A percentile compares a stretch with the other conserved stretches of the same genome.
Conservation (phyloP, 73 alveolate genomes). For the Durusdinium trenchii region DNA sequence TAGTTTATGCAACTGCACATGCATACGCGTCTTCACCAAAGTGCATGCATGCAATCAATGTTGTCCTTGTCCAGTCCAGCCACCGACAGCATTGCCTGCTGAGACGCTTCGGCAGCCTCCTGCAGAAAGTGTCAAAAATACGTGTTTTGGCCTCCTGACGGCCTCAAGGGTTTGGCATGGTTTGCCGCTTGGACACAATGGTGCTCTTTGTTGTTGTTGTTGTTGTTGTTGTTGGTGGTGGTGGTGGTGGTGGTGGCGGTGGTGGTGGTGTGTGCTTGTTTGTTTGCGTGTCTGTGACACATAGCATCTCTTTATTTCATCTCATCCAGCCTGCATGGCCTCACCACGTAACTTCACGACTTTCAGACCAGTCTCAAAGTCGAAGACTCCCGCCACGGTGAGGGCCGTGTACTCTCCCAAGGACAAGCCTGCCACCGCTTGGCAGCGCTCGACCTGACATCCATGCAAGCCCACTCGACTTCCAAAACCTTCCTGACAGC, state of each 20-base stretch:
- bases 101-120: slow-evolving; percentile 79
- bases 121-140: too few relatives aligned
- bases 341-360: slow-evolving; percentile 72
- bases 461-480: neutral
- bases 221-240: too few relatives aligned
- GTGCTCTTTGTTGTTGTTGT: too few relatives aligned
- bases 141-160: too few relatives aligned
- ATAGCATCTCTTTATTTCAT: neutral
- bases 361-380: slow-evolving; percentile 65
- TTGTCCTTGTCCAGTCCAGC: slow-evolving; percentile 65
- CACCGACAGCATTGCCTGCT: slow-evolving; percentile 74
- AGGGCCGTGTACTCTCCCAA: slow-evolving; percentile 71
- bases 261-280: too few relatives aligned
- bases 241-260: too few relatives aligned
- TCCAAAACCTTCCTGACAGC: neutral
- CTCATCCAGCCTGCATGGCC: slow-evolving; percentile 56
- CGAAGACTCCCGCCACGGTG: slow-evolving; percentile 72
- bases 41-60: neutral
- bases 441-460: slow-evolving; percentile 54
- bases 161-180: too few relatives aligned
- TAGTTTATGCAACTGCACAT: too few relatives aligned
- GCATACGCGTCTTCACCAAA: neutral
- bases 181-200: too few relatives aligned
- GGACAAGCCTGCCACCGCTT: slow-evolving; percentile 70
- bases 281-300: too few relatives aligned